Evolutionary conservation across 257 asterid species (phyloP), one percentile per base, ranked within the genome.

Genomic region (Echium plantagineum): DNA sequence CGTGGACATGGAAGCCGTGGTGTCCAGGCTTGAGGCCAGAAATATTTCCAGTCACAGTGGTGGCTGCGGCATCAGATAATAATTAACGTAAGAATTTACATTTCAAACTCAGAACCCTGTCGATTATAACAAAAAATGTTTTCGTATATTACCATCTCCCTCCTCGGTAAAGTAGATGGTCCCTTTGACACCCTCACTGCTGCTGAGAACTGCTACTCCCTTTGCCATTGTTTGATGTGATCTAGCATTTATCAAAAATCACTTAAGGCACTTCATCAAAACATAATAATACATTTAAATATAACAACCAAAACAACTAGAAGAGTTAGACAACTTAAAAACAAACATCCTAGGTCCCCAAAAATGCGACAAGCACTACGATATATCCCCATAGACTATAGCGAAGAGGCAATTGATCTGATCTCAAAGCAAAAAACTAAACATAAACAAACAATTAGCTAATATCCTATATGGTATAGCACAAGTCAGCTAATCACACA

Each of bases 1-100:
- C 95, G 55, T 93, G 97, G 54, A 93, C 95, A 55, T 93, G 99
- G 76, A 93, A 93, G 63, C 99, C 99, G 57, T 93, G 99, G 59
- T 48, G 83, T 48, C 99, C 99, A 18, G 94, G 96, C 76, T 78
- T 84, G 8, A 93, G 89, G 70, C 99, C 95, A 42, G 91, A 72
- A 55, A 93, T 66, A 56, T 64, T 77, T 71, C 97, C 97, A n/a
- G 77, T 81, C 15, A 91, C 94, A 21, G 85, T 83, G 30, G 98
- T 88, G 20, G 89, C 98, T 91, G 75, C 55, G 32, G 35, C 63
- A 68, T 7, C 26, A 51, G 52, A 64, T 15, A 60, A 63, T 48
- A 59, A 52, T 35, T 54, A 56, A 9, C 31, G 1, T n/a, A n/a
- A 55, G 56, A 58, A 21, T 3, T 28, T 57, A 18, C 57, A 20